Evolutionary conservation across 805 yeast species (phyloP).

Genomic region (Yamadazyma tumulicola): DNA sequence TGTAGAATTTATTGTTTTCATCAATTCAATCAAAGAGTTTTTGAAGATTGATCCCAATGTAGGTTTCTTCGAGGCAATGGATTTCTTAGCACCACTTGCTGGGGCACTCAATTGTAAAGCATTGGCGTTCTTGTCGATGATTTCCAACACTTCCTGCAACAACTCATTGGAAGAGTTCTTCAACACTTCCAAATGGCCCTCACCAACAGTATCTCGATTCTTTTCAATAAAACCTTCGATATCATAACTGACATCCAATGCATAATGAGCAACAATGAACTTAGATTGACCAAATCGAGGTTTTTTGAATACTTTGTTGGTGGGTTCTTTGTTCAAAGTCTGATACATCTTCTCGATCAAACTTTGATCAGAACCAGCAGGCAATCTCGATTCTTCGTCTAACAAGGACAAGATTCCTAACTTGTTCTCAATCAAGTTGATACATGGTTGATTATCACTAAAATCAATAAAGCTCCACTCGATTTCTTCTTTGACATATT

Average conservation of each 20-base stretch:
- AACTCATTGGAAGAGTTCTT: conserved; percentile 65
- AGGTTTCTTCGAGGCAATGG: conserved; percentile 67
- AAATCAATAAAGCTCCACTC: conserved; percentile 97
- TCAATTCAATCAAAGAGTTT: conserved; percentile 84
- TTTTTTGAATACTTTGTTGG: conserved; percentile 75
- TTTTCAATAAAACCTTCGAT: conserved; percentile 94
- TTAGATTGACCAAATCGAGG: conserved; percentile 93
- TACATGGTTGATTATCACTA: conserved; percentile 96
- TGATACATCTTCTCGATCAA: conserved; percentile 90
- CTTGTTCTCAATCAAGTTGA: conserved; percentile 83
- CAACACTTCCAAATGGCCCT: conserved; percentile 86
- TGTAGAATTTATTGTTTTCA: conserved; percentile 90
- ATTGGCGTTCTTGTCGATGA: conserved; percentile 57
- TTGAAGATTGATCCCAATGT: conserved; percentile 95
- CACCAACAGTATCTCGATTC: conserved; percentile 96
- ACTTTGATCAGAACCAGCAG: conserved; percentile 88
- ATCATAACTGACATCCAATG: conserved; percentile 89
- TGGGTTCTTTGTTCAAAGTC: conserved; percentile 75
- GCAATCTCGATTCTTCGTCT: conserved; percentile 94
- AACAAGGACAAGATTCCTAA: conserved; percentile 83
- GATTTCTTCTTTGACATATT: conserved; percentile 85
- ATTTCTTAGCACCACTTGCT: conserved; percentile 24
- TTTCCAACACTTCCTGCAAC: conserved; percentile 59
- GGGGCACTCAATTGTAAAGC: conserved; percentile 37
- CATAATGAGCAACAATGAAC: conserved; percentile 89